Evolutionary conservation across 164 flowering plant species (phyloP), one percentile per base, ranked within the genome.

Genomic region (Cinnamomum chago): DNA sequence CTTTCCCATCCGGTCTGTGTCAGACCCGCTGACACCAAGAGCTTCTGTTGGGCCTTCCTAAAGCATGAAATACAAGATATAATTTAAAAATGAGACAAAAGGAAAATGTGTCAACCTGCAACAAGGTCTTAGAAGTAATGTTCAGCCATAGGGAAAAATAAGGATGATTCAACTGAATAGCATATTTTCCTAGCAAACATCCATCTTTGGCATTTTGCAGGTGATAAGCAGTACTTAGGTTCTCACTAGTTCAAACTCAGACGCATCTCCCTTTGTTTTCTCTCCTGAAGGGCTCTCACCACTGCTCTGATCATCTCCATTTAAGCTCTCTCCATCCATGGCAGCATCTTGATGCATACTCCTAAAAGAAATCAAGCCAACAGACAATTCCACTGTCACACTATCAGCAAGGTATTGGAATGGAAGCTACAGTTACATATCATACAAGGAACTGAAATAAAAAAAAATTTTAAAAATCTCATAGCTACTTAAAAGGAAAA

Each of bases 341-440:
- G 88, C 78, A 72, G 58, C 82, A 84, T 88, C 90, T 75, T 88
- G 90, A 71, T 86, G 82, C 67, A 82, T 73, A 75, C 80, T 87
- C 83, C 98, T 92, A 86, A 76, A 82, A 69, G 70, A 55, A 68
- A 23, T 24, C n/a, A 47, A 30, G 60, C 30, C 10, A 35, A 67
- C 62, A 76, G 70, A 51, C 15, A 67, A 12, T 62, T 62, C 11
- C 4, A 52, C 18, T 17, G 6, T 52, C 58, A 52, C 58, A 52
- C 4, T 52, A 52, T 23, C 25, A 64, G 12, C 24, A 24, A 64
- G 27, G 28, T 64, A 22, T 24, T 22, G 15, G 25, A 64, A 22
- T 4, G 14, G 67, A 64, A 22, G 7, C 25, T 24, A 40, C 10
- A 9, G 47, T 40, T 40, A 7, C 47, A 40, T 40, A 40, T 40